Base-by-base conservation (phyloP, 2,329 filamentous ascomycete species). In the Trichoderma sp. region DNA sequence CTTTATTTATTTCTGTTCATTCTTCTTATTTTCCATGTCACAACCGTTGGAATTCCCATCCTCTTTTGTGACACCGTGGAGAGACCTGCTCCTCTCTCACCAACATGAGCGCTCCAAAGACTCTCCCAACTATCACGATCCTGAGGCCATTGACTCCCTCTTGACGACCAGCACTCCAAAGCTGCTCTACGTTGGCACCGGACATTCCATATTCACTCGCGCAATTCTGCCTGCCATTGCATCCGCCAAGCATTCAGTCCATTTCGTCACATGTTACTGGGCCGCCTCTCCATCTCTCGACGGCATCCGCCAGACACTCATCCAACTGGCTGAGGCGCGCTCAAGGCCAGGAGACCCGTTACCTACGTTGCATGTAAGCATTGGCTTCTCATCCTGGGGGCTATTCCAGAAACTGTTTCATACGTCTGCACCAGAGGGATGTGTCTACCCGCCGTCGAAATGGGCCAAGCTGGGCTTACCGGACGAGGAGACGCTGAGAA, bases 231-330 rank as follows among this genome's bases (percentile, higher is more conserved):
- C 91, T 2, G 88, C 89, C 9, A 86, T 95, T 4, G 81, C 88
- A 5, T 78, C 82, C 0, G 90, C 92, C 3, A 83, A 86, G 43
- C 81, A 85, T 62, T 92, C 94, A 76, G 83, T 95, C 32, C 88
- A 94, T 72, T 85, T 96, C 56, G 91, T 94, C 7, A 95, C 93
- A 9, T 95, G 93, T 80, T 96, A 95, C 81, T 95, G 93, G 92
- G 90, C 93, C 0, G 83, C 84, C 0, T 95, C 92, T 0, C 80
- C 85, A 1, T 91, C 89, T 0, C 83, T 91, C 21, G 82, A 86
- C 4, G 85, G 85, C 0, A 82, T 96, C 14, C 84, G 83, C 51
- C 82, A 87, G 4, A 83, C 89, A 0, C 84, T 96, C 1, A 80
- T 84, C 15, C 83, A 83, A 66, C 85, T 96, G 9, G 92, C 91